These are phyloP conservation scores for Fusarium sp. DNA, from an alignment of 2,329 filamentous ascomycete genomes.

Conservation along the genomic window DNA sequence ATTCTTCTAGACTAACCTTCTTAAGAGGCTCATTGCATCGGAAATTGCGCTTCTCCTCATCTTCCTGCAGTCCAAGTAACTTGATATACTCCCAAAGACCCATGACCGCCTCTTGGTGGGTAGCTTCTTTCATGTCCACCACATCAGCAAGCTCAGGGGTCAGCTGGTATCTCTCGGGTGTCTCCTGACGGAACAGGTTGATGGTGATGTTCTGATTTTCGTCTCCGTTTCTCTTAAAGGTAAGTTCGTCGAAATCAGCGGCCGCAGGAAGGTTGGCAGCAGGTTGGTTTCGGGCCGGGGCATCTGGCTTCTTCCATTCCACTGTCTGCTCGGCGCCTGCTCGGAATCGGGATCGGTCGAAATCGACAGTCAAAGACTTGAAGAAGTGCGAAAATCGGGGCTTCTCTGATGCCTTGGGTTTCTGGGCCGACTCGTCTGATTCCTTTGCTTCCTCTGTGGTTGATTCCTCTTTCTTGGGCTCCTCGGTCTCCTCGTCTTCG, in stretches of 20 bases:
- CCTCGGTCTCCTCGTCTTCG: conserved; percentile 68
- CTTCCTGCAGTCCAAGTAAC: conserved; percentile 86
- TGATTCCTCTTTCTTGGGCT: conserved; percentile 58
- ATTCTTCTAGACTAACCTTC: conserved; percentile 67
- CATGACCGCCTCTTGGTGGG: conserved; percentile 87
- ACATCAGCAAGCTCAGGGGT: conserved; percentile 85
- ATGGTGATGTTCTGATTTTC: conserved; percentile 93
- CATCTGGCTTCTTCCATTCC: conserved; percentile 87
- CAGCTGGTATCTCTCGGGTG: conserved; percentile 84
- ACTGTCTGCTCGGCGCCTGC: conserved; percentile 70
- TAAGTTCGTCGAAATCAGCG: conserved; percentile 88
- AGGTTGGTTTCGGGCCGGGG: conserved; percentile 63
- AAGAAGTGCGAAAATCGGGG: conserved; percentile 82
- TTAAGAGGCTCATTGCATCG: conserved; percentile 87
- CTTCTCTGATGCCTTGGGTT: conserved; percentile 57
- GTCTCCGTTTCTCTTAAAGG: conserved; percentile 91
- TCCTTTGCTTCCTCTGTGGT: conserved; percentile 46
- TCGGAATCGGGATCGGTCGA: conserved; percentile 72
- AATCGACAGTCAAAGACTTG: conserved; percentile 80
- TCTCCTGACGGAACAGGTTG: conserved; percentile 86
- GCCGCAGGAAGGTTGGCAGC: conserved; percentile 62
- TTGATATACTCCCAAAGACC: conserved; percentile 97
- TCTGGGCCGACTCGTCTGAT: conserved; percentile 48
- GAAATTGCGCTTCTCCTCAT: conserved; percentile 93
- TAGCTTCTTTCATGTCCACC: conserved; percentile 87